A percentile compares a stretch with the other conserved stretches of the same genome.
These are phyloP conservation scores for Trichoderma afroharzianum DNA, from an alignment of 2,329 filamentous ascomycete genomes.

Conservation along the genomic window DNA sequence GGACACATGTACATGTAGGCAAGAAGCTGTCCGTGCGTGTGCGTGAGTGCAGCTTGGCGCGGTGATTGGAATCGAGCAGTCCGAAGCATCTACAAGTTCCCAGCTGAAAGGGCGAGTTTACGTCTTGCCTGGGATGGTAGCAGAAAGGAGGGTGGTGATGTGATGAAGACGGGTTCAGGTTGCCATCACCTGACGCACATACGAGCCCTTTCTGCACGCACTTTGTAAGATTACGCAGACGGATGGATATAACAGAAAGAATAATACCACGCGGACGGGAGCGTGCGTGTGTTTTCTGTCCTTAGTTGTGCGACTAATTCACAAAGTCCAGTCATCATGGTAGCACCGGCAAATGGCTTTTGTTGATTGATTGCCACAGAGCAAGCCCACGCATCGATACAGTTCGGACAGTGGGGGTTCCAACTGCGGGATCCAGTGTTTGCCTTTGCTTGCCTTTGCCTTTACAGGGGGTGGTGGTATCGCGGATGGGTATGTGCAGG, in stretches of 20 bases:
- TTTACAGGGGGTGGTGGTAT: neutral
- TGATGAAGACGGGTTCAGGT: neutral
- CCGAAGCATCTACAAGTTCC: neutral
- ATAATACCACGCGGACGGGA: neutral
- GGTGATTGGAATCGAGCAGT: neutral
- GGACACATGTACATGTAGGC: neutral
- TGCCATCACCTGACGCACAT: neutral
- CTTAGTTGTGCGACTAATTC: neutral
- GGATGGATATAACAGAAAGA: neutral
- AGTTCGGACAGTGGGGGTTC: neutral
- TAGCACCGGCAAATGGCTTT: neutral
- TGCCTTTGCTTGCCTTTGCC: conserved; percentile 10
- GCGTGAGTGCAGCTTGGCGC: neutral
- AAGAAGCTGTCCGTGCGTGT: neutral
- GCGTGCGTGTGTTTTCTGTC: neutral
- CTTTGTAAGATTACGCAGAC: neutral
- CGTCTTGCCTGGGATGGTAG: neutral
- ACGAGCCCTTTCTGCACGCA: neutral
- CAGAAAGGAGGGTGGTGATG: neutral
- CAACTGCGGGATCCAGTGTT: neutral
- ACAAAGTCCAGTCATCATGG: neutral
- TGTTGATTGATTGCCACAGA: neutral
- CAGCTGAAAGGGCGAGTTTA: neutral
- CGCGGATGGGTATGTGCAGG: conserved; percentile 9
- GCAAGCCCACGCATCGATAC: neutral